phyloP scores from a whole-genome alignment of 139 green algal genomes.

The Spirogloea muscicola region DNA sequence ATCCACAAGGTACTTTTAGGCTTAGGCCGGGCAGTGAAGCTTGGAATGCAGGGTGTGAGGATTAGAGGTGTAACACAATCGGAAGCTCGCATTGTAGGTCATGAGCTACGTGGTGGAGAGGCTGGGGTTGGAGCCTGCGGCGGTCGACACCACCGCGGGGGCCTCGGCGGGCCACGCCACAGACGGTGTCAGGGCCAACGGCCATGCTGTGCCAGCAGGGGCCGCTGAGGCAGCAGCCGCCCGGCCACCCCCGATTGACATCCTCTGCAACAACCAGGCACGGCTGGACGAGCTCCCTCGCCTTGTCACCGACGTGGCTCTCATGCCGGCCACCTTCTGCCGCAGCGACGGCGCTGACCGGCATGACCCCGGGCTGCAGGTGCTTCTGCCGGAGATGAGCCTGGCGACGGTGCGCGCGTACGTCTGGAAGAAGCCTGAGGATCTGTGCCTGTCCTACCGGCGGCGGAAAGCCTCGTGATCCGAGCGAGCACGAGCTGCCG shows the following conservation, averaged over 20 bases:
- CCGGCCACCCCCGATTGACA: too few relatives aligned
- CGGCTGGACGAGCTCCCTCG: too few relatives aligned
- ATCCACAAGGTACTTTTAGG: constrained; percentile 64
- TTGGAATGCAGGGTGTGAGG: neutral
- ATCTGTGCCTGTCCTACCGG: constrained; percentile 65
- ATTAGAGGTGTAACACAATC: neutral
- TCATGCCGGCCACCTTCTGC: too few relatives aligned
- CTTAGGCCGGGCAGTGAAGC: neutral
- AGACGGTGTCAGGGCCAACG: too few relatives aligned
- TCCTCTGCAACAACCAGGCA: too few relatives aligned
- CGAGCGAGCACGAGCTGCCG: too few relatives aligned
- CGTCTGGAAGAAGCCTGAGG: constrained; percentile 80
- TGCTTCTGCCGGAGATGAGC: constrained; percentile 74
- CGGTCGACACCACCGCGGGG: constrained; percentile 6
- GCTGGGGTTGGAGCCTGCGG: constrained; percentile 18
- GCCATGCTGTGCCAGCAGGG: too few relatives aligned
- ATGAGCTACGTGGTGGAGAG: constrained; percentile 45
- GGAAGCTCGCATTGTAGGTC: constrained; percentile 14
- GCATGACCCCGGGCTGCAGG: constrained; percentile 41
- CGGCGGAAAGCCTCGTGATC: too few relatives aligned
- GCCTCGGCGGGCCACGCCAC: too few relatives aligned
- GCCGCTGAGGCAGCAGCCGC: too few relatives aligned
- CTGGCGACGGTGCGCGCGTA: constrained; percentile 76
- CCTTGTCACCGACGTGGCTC: too few relatives aligned
- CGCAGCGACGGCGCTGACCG: too few relatives aligned